Base-by-base conservation (phyloP, 257 asterid genomes). In the Nemophila menziesii region DNA sequence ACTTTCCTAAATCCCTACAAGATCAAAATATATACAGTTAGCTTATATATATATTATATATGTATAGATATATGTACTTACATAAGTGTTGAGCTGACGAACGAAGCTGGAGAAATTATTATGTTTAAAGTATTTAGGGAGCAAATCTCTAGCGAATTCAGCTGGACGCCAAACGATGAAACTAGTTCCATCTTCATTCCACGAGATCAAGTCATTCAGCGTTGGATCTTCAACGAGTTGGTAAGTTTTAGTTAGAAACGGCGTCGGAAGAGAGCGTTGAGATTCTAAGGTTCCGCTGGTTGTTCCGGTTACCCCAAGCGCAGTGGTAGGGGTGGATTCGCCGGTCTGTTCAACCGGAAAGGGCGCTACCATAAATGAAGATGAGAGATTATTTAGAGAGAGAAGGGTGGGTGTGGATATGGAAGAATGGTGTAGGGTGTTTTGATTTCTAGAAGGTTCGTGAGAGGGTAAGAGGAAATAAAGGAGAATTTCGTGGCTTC, bases 91-190 rank as follows among this genome's bases (percentile, higher is more conserved):
- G 52, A 86, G 86, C 43, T 82, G 94, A 16, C 96, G 77, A 52
- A 86, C 96, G 39, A 86, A 86, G 56, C 96, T 86, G 36, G 94
- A 86, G 69, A 86, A 82, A 70, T 86, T 86, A 52, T 86, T 86
- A 74, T 86, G 96, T 29, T 86, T 82, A 56, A 86, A 86, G 55
- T 77, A 86, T 52, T 76, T 76, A 0, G 96, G 96, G 29, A 86
- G 67, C 52, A 86, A 72, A 76, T 86, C 94, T 24, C 84, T 51
- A 13, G 94, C 90, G 26, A 82, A 86, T 54, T 86, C 96, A 13
- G 93, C 94, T 1, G 94, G 80, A 17, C 78, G 73, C 94, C 94
- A 86, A 12, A 82, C 94, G 20, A 86, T 71, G 67, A 86, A 86
- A 0, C 82, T 55, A 1, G 93, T 70, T 21, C 96, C 94, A 17